Evolutionary conservation across 495 filamentous ascomycete species (phyloP).

Genomic region (Aspergillus biplanus): DNA sequence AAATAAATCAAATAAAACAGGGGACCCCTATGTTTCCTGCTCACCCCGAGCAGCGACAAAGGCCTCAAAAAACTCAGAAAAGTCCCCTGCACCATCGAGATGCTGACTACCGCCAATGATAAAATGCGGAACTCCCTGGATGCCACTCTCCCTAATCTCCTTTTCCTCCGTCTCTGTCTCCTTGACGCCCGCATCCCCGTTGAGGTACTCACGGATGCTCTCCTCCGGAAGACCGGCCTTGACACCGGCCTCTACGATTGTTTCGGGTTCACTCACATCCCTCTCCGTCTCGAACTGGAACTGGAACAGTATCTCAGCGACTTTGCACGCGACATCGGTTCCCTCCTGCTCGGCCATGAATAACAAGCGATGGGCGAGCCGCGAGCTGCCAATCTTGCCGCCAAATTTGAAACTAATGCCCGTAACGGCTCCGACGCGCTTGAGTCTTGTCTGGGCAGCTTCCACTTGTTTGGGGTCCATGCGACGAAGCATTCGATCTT

Average conservation of each 20-base stretch:
- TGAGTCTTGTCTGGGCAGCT: slow-evolving; percentile 22
- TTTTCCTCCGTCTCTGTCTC: slow-evolving; percentile 17
- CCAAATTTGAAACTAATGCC: slow-evolving; percentile 30
- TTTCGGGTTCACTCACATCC: slow-evolving; percentile 24
- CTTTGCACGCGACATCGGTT: slow-evolving; percentile 15
- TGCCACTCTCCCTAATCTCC: slow-evolving; percentile 9
- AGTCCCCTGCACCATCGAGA: slow-evolving; percentile 18
- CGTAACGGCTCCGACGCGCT: slow-evolving; percentile 14
- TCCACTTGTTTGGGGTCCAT: slow-evolving; percentile 21
- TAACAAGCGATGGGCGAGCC: slow-evolving; percentile 25
- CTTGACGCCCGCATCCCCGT: slow-evolving; percentile 4
- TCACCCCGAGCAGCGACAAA: slow-evolving; percentile 32
- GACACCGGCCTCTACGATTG: slow-evolving; percentile 18
- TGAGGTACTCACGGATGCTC: slow-evolving; percentile 19
- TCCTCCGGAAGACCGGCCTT: slow-evolving; percentile 19
- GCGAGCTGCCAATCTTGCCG: slow-evolving; percentile 29
- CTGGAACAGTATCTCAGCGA: slow-evolving; percentile 23
- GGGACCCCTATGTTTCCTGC: too few species aligned
- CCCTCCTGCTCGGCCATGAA: background rate
- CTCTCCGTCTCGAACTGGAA: slow-evolving; percentile 29
- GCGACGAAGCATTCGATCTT: slow-evolving; percentile 29
- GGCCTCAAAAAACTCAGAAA: slow-evolving; percentile 29
- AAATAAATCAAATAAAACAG: too few species aligned
- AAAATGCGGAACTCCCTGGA: slow-evolving; percentile 27
- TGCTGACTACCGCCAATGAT: slow-evolving; percentile 16